A percentile compares a stretch with the other conserved stretches of the same genome.
Conservation (phyloP, 441 rosid species). For the Erodium moschatum region DNA sequence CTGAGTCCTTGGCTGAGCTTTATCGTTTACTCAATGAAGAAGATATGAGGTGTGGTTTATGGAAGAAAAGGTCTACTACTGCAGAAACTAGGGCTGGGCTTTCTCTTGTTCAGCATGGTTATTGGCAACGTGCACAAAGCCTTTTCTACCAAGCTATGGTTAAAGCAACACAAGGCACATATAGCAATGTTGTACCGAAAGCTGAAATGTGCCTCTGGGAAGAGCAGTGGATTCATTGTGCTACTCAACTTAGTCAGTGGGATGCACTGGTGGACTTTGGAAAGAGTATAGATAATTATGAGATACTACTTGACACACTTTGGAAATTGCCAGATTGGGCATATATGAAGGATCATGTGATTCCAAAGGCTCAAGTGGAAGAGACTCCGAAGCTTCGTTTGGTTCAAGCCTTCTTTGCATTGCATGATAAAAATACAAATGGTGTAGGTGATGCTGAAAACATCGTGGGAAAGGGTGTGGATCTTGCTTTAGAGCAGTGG, state of each 20-base stretch:
- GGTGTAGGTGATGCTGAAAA: constrained; percentile 85
- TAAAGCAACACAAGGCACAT: constrained; percentile 97
- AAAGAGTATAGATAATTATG: constrained; percentile 80
- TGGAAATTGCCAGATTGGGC: constrained; percentile 98
- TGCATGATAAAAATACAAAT: constrained; percentile 73
- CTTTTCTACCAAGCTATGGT: constrained; percentile 94
- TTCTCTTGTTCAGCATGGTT: constrained; percentile 94
- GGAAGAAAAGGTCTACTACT: constrained; percentile 84
- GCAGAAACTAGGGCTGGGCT: constrained; percentile 96
- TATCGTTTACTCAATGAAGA: constrained; percentile 90
- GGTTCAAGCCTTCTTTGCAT: constrained; percentile 80
- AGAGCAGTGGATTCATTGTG: constrained; percentile 97
- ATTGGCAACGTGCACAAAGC: constrained; percentile 89
- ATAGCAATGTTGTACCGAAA: constrained; percentile 84
- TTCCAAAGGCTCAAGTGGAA: constrained; percentile 95
- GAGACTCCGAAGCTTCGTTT: constrained; percentile 91
- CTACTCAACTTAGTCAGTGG: constrained; percentile 93
- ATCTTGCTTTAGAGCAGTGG: constrained; percentile 93
- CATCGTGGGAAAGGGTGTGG: constrained; percentile 79
- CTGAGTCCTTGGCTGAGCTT: constrained; percentile 92
- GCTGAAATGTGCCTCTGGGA: constrained; percentile 99
- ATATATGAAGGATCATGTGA: constrained; percentile 84
- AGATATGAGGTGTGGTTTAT: constrained; percentile 96
- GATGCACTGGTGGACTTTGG: constrained; percentile 93
- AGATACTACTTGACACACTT: constrained; percentile 83